Conservation (phyloP, 768 basidiomycete genomes). For the Auricularia auricula-judae region DNA sequence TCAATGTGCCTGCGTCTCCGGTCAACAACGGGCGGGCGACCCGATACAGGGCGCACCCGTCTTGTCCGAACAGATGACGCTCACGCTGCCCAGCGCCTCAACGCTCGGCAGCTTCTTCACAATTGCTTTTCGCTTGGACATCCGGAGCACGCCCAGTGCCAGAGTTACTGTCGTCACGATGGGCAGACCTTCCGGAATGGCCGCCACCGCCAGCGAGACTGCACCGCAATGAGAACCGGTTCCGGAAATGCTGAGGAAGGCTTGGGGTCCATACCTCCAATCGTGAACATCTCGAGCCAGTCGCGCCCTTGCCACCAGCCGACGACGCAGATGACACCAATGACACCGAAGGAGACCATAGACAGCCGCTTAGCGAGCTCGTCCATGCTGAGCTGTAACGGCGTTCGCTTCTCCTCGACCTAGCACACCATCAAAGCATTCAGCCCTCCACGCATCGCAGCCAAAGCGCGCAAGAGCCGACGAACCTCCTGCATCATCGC, state of each 20-base stretch:
- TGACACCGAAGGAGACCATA: constrained; percentile 83
- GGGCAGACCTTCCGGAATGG: constrained; percentile 92
- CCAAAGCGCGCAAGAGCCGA: not conserved
- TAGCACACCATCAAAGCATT: constrained; percentile 9
- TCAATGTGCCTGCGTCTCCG: constrained; percentile 56
- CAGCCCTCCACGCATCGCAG: not conserved
- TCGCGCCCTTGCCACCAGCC: constrained; percentile 76
- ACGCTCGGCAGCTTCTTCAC: constrained; percentile 96
- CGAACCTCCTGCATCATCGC: constrained; percentile 94
- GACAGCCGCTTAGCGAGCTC: constrained; percentile 91
- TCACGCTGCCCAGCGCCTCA: constrained; percentile 86
- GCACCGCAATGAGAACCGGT: constrained; percentile 5
- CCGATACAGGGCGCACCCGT: constrained; percentile 45
- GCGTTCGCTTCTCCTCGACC: constrained; percentile 84
- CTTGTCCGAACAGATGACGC: constrained; percentile 97
- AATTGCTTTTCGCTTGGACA: constrained; percentile 91
- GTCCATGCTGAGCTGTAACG: constrained; percentile 90
- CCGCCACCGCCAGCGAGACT: constrained; percentile 98
- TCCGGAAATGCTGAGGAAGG: no score
- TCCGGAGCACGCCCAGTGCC: constrained; percentile 84
- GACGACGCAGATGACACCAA: constrained; percentile 85
- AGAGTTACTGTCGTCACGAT: constrained; percentile 97
- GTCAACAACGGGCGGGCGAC: not conserved
- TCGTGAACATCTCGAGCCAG: constrained; percentile 98
- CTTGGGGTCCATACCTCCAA: constrained; percentile 59